A percentile compares a stretch with the other conserved stretches of the same genome.
phyloP scores from a whole-genome alignment of 1,139 yeast species.

The Magnusiomyces magnusii region DNA sequence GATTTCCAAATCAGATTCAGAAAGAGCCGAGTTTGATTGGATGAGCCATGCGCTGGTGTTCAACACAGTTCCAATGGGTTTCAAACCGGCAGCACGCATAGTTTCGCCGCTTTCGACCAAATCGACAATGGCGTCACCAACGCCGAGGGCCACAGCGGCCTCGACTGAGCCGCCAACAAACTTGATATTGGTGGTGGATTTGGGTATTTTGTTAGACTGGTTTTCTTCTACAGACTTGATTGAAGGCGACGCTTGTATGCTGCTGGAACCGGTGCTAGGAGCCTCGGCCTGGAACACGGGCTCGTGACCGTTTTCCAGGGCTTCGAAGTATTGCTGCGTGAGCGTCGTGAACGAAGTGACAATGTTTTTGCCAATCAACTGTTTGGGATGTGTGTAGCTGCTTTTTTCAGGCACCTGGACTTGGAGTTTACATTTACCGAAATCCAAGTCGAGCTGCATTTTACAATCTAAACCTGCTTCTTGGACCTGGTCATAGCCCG shows the following conservation, averaged over 20 bases:
- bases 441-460: slow-evolving; percentile 66
- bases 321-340: slow-evolving; percentile 63
- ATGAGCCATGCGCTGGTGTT: slow-evolving; percentile 88
- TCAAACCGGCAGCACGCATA: slow-evolving; percentile 96
- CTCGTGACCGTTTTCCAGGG: slow-evolving; percentile 52
- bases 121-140: slow-evolving; percentile 97
- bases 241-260: too few relatives aligned
- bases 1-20: slow-evolving; percentile 51
- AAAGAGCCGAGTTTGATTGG: slow-evolving; percentile 53
- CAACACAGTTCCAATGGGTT: slow-evolving; percentile 79
- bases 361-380: slow-evolving; percentile 84
- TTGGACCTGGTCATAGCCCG: slow-evolving; percentile 91
- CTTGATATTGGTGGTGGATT: slow-evolving; percentile 41
- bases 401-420: slow-evolving; percentile 92
- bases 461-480: slow-evolving; percentile 79
- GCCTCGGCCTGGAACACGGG: slow-evolving; percentile 18
- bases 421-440: slow-evolving; percentile 87
- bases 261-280: neutral
- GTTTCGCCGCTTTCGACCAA: slow-evolving; percentile 97
- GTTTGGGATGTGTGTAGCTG: slow-evolving; percentile 48
- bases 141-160: slow-evolving; percentile 97
- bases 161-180: slow-evolving; percentile 97
- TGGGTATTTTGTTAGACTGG: neutral
- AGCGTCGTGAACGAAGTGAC: slow-evolving; percentile 84
- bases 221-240: too few relatives aligned